Conservation (phyloP, 306 rosid genomes). For the Calophaca sinica region DNA sequence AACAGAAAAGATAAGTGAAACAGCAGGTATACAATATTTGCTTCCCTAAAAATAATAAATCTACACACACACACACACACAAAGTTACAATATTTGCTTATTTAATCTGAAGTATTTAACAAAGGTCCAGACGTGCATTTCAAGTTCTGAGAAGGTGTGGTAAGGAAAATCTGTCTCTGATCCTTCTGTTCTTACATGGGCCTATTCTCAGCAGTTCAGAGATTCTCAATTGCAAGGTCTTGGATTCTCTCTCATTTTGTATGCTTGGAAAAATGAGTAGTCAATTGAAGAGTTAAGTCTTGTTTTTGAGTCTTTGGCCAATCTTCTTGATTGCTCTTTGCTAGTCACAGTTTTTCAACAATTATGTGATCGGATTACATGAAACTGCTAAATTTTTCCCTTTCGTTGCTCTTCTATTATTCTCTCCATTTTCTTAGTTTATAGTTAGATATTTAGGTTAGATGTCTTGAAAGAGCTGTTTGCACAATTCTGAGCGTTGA, state of each 20-base stretch:
- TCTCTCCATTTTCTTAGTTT: neutral
- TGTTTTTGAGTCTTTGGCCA: slow-evolving; percentile 41
- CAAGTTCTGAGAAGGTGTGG: slow-evolving; percentile 58
- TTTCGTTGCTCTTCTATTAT: neutral
- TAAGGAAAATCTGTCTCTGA: slow-evolving; percentile 50
- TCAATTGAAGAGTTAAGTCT: slow-evolving; percentile 27
- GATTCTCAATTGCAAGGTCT: slow-evolving; percentile 67
- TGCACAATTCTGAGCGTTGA: no score
- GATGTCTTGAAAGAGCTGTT: neutral
- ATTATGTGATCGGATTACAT: slow-evolving; percentile 44
- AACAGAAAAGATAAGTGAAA: no score
- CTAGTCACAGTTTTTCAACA: slow-evolving; percentile 32
- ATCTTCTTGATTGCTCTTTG: no score
- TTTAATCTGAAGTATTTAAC: no score
- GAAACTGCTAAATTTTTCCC: slow-evolving; percentile 32
- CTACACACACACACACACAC: no score
- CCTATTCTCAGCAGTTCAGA: slow-evolving; percentile 62
- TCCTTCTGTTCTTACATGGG: slow-evolving; percentile 62
- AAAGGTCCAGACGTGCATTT: slow-evolving; percentile 73
- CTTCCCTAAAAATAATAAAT: no score
- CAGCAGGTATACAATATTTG: no score
- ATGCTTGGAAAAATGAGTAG: slow-evolving; percentile 92
- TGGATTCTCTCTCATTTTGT: slow-evolving; percentile 81
- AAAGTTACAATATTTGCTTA: no score
- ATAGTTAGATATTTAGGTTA: neutral